Evolutionary conservation across 2,329 filamentous ascomycete species (phyloP).

Genomic region (Daldinia sp.): DNA sequence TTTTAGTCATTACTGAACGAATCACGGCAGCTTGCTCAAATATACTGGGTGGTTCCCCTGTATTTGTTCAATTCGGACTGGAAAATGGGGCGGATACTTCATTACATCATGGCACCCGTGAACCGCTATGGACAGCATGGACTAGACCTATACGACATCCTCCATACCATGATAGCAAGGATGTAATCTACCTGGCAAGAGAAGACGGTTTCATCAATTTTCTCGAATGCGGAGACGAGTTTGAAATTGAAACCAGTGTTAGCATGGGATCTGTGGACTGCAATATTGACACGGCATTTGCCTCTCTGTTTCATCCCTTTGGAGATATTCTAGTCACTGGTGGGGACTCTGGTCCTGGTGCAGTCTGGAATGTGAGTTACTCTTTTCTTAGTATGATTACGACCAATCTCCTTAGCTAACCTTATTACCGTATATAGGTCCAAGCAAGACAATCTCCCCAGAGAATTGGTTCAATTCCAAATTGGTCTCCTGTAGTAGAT

Average conservation of each 20-base stretch:
- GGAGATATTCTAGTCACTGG: slow-evolving; percentile 83
- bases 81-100: slow-evolving; percentile 52
- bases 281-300: slow-evolving; percentile 83
- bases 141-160: slow-evolving; percentile 75
- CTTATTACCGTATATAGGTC: slow-evolving; percentile 50
- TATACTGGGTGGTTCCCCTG: slow-evolving; percentile 60
- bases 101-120: slow-evolving; percentile 56
- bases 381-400: not conserved
- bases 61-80: slow-evolving; percentile 56
- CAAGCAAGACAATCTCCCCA: slow-evolving; percentile 62
- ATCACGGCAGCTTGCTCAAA: slow-evolving; percentile 65
- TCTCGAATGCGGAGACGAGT: slow-evolving; percentile 70
- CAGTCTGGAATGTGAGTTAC: slow-evolving; percentile 72
- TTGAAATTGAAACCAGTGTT: slow-evolving; percentile 62
- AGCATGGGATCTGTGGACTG: slow-evolving; percentile 73
- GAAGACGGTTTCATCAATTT: slow-evolving; percentile 86
- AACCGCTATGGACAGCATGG: slow-evolving; percentile 84
- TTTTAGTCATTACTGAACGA: slow-evolving; percentile 71
- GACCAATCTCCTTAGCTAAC: slow-evolving; percentile 10
- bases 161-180: slow-evolving; percentile 68
- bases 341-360: slow-evolving; percentile 80
- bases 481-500: slow-evolving; percentile 69
- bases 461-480: slow-evolving; percentile 68
- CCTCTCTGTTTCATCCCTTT: slow-evolving; percentile 71
- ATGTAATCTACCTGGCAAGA: slow-evolving; percentile 84